These are phyloP conservation scores for Synchytrium microbalum DNA, from an alignment of 371 early-diverging fungal genomes.

Conservation along the genomic window DNA sequence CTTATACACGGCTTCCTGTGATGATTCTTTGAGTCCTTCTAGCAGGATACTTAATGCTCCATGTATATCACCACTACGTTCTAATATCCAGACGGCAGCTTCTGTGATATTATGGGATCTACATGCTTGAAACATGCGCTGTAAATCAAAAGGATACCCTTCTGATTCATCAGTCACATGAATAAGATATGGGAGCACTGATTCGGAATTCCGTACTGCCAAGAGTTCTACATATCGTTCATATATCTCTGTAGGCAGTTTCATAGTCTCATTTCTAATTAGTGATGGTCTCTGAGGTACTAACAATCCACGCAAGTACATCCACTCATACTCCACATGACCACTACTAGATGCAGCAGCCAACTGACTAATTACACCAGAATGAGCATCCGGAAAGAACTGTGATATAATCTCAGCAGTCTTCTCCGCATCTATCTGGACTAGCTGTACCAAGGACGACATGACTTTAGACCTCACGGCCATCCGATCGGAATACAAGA, in stretches of 20 bases:
- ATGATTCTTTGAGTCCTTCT: conserved; percentile 49
- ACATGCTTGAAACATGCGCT: conserved; percentile 49
- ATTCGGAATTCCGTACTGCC: conserved; percentile 58
- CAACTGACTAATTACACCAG: conserved; percentile 46
- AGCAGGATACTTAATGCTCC: conserved; percentile 56
- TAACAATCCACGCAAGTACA: conserved; percentile 59
- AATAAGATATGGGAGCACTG: conserved; percentile 40
- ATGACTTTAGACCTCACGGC: conserved; percentile 54
- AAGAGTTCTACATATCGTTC: conserved; percentile 62
- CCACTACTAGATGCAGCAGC: conserved; percentile 24
- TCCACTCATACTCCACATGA: conserved; percentile 49
- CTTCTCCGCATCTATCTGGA: conserved; percentile 58
- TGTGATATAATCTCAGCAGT: conserved; percentile 50
- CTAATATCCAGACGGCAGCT: conserved; percentile 73
- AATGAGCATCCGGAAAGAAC: conserved; percentile 57
- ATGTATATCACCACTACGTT: conserved; percentile 56
- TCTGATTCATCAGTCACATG: conserved; percentile 52
- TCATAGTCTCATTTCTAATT: not conserved
- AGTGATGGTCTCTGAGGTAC: conserved; percentile 33
- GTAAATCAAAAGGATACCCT: conserved; percentile 47
- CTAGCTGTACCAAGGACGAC: conserved; percentile 55
- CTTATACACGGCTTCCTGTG: conserved; percentile 42
- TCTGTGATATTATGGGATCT: conserved; percentile 53
- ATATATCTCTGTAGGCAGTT: conserved; percentile 38
- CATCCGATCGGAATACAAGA: conserved; percentile 46